These are phyloP conservation scores for Vanrija pseudolonga DNA, from an alignment of 1,284 basidiomycete species.

Conservation along the genomic window DNA sequence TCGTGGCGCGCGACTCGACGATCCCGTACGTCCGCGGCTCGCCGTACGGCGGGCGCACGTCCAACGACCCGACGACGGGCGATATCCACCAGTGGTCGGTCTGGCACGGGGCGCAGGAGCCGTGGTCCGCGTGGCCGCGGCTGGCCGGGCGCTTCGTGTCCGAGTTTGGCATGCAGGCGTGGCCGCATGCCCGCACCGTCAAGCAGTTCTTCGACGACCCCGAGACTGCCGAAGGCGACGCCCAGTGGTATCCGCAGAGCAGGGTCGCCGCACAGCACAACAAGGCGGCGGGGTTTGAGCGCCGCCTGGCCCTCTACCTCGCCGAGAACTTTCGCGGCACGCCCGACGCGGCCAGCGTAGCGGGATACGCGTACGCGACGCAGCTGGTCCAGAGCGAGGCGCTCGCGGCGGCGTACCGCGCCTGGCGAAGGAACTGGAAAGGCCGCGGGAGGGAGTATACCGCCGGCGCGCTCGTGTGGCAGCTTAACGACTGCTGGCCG, in stretches of 20 bases:
- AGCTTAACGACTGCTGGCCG: conserved; percentile 73
- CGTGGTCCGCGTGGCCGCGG: conserved; percentile 79
- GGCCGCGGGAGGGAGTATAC: conserved; percentile 66
- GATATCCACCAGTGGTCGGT: conserved; percentile 84
- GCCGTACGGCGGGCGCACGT: conserved; percentile 71
- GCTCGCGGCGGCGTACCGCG: conserved; percentile 63
- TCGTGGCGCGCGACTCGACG: conserved; percentile 60
- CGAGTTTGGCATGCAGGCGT: conserved; percentile 1
- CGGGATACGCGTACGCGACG: conserved; percentile 65
- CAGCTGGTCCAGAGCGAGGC: conserved; percentile 79
- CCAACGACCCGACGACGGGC: conserved; percentile 66
- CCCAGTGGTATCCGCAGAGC: conserved; percentile 77
- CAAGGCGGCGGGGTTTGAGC: conserved; percentile 77
- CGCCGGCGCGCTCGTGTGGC: conserved; percentile 71
- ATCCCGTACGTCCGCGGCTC: conserved; percentile 72
- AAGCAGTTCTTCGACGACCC: not conserved
- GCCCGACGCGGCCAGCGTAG: conserved; percentile 69
- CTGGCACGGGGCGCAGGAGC: conserved; percentile 72
- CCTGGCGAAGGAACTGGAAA: conserved; percentile 71
- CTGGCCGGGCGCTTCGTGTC: conserved; percentile 70
- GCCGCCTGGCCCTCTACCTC: conserved; percentile 77
- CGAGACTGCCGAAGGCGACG: conserved; percentile 21
- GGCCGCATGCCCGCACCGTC: not conserved
- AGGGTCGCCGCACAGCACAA: conserved; percentile 74
- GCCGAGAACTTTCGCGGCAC: conserved; percentile 79